Percentiles rank a stretch among this genome's conserved stretches.
phyloP scores from a whole-genome alignment of 495 filamentous ascomycete species.

The Staphylotrichum tortipilum region DNA sequence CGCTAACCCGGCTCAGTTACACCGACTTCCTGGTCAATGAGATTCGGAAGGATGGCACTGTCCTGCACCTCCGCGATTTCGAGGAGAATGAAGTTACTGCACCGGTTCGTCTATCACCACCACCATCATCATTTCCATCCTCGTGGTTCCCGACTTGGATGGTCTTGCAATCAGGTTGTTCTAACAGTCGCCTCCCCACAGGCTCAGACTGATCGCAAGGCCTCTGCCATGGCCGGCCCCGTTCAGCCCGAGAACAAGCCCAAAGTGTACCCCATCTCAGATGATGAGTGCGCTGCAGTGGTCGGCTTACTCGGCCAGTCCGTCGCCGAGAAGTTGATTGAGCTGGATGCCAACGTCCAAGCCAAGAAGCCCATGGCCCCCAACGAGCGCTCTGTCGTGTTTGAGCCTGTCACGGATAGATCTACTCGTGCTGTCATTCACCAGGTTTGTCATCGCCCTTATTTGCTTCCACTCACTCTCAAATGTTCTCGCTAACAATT shows the following conservation, averaged over 20 bases:
- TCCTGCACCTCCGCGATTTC: constrained; percentile 62
- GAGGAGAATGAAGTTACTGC: constrained; percentile 33
- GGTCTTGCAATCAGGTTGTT: neutral
- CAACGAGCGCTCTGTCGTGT: constrained; percentile 15
- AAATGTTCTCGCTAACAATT: constrained; percentile 2
- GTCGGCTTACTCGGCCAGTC: constrained; percentile 24
- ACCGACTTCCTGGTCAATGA: constrained; percentile 96
- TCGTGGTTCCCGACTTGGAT: no score
- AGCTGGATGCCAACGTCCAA: constrained; percentile 24
- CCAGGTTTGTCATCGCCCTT: constrained; percentile 21
- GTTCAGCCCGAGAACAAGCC: constrained; percentile 5
- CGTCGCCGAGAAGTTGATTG: constrained; percentile 25
- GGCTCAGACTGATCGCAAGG: neutral
- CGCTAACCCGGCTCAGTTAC: constrained; percentile 48
- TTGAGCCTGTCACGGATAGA: constrained; percentile 34
- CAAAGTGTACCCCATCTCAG: constrained; percentile 8
- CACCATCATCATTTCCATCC: no score
- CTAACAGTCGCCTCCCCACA: neutral
- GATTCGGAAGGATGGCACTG: constrained; percentile 67
- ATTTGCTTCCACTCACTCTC: neutral
- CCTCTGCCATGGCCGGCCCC: neutral
- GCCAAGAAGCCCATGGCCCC: constrained; percentile 17
- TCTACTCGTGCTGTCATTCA: constrained; percentile 31
- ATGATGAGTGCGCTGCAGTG: constrained; percentile 15
- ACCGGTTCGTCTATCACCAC: constrained; percentile 15